Evolutionary conservation across 192 early-diverging fungal species (phyloP).

Genomic region (Coemansia sp.): DNA sequence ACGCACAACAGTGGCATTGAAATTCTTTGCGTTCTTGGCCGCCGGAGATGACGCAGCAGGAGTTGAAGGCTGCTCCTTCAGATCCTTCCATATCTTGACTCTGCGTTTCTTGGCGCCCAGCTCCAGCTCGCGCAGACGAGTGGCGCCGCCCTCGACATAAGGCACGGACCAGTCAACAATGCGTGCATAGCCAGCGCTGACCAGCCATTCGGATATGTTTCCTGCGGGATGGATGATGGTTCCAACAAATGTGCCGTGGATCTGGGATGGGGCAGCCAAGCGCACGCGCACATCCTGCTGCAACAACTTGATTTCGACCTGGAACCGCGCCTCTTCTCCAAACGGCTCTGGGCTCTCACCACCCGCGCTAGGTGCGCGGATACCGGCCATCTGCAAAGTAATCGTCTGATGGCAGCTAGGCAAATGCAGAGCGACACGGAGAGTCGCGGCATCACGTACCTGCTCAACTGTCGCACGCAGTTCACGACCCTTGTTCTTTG

Average conservation of each 20-base stretch:
- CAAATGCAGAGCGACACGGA: conserved; percentile 71
- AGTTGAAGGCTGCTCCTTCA: conserved; percentile 5
- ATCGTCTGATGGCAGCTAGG: conserved; percentile 76
- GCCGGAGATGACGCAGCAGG: background rate
- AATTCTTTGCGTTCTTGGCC: conserved; percentile 6
- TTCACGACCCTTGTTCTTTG: conserved; percentile 75
- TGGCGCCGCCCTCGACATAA: conserved; percentile 61
- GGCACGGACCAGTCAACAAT: conserved; percentile 85
- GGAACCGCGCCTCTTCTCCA: conserved; percentile 90
- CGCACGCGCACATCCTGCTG: conserved; percentile 88
- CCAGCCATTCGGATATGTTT: conserved; percentile 87
- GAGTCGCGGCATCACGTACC: conserved; percentile 88
- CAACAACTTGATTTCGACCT: conserved; percentile 86
- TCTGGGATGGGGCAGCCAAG: conserved; percentile 70
- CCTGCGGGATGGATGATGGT: conserved; percentile 80
- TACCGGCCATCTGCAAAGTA: conserved; percentile 69
- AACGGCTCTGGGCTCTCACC: conserved; percentile 81
- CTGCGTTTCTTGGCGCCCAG: conserved; percentile 75
- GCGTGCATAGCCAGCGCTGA: conserved; percentile 79
- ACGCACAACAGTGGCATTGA: conserved; percentile 61
- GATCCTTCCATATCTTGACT: conserved; percentile 76
- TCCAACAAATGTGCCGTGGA: conserved; percentile 74
- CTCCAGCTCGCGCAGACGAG: conserved; percentile 75
- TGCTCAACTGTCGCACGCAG: conserved; percentile 89
- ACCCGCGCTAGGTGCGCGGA: conserved; percentile 83